Evolutionary conservation across 2,329 filamentous ascomycete genomes (phyloP).

Genomic region (Neopestalotiopsis sp.): DNA sequence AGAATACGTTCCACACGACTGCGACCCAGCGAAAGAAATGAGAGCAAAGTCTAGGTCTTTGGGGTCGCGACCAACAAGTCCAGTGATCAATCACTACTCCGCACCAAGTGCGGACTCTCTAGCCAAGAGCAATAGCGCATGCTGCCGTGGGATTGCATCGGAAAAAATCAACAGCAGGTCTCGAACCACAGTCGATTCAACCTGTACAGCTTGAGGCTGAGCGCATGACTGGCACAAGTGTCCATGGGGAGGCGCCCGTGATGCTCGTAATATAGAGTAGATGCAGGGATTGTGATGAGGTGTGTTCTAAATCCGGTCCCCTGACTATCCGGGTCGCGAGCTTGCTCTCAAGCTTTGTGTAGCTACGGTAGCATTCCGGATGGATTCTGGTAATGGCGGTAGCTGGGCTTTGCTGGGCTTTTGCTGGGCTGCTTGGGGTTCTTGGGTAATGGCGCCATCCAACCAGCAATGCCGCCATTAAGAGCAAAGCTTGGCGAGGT

Average conservation of each 20-base stretch:
- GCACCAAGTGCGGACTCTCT: background rate
- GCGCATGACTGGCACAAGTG: constrained; percentile 8
- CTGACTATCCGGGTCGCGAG: constrained; percentile 3
- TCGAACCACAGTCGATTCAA: background rate
- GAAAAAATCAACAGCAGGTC: background rate
- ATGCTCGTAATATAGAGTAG: constrained; percentile 7
- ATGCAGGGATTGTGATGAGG: constrained; percentile 16
- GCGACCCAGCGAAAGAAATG: no score
- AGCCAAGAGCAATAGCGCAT: background rate
- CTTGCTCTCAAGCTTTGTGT: background rate
- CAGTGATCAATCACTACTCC: background rate
- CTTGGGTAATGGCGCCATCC: constrained; percentile 11
- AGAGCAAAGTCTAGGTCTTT: background rate
- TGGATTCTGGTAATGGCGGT: background rate
- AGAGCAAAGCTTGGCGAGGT: background rate
- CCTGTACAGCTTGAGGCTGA: constrained; percentile 13
- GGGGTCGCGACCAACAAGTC: background rate
- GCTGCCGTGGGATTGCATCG: background rate
- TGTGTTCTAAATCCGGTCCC: constrained; percentile 9
- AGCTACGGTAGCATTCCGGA: background rate
- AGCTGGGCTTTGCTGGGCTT: background rate
- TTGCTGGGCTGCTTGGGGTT: background rate
- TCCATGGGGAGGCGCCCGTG: background rate
- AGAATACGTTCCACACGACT: background rate
- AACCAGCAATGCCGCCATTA: constrained; percentile 12